Evolutionary conservation across 1,284 basidiomycete genomes (phyloP).

Genomic region (Fomitopsis betulina): DNA sequence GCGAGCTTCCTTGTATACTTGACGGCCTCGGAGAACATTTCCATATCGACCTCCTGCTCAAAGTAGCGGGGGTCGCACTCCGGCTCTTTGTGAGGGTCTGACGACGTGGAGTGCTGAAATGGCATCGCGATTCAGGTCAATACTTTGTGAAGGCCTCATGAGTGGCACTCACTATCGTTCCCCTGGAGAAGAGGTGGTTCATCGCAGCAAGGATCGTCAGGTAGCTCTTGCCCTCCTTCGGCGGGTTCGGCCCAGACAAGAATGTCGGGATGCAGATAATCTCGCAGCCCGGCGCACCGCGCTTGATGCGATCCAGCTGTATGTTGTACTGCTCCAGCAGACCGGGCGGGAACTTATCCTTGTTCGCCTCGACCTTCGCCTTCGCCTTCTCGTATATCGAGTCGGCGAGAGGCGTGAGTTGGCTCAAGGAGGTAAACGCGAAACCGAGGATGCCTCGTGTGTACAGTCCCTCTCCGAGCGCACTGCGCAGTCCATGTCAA

Average conservation of each 20-base stretch:
- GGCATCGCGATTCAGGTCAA: not conserved
- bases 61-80: conserved; percentile 45
- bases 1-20: conserved; percentile 42
- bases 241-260: conserved; percentile 20
- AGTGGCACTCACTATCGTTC: conserved; percentile 31
- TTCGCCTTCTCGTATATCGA: conserved; percentile 24
- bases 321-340: conserved; percentile 33
- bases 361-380: conserved; percentile 20
- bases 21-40: conserved; percentile 40
- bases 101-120: conserved; percentile 31
- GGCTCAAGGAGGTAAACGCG: conserved; percentile 20
- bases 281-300: conserved; percentile 25
- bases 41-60: conserved; percentile 39
- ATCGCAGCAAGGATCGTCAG: conserved; percentile 26
- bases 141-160: not conserved
- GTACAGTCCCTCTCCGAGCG: conserved; percentile 23
- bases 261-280: conserved; percentile 24
- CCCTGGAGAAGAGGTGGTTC: conserved; percentile 34
- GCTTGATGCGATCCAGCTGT: conserved; percentile 27
- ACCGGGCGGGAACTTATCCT: conserved; percentile 23
- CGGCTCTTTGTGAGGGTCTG: conserved; percentile 36
- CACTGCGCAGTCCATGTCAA: conserved; percentile 10
- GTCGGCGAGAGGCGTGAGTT: conserved; percentile 17
- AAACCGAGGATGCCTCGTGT: conserved; percentile 25
- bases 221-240: conserved; percentile 28